Evolutionary conservation across 148 eudicot species (phyloP).

Genomic region (Amaranthus palmeri): DNA sequence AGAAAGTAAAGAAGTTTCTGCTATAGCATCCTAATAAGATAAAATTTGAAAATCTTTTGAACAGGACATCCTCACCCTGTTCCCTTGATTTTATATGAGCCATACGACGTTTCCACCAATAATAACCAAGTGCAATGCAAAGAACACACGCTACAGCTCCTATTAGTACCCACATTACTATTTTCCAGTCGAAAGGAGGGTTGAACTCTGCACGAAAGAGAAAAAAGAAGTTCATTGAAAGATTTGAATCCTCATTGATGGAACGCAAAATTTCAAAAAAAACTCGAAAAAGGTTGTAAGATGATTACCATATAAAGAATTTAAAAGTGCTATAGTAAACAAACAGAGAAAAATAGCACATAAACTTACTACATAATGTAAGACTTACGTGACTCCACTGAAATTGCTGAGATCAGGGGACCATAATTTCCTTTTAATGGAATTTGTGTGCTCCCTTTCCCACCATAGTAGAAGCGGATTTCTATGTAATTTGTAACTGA

Average conservation of each 20-base stretch:
- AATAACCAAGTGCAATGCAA: slow-evolving; percentile 15
- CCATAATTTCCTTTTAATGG: slow-evolving; percentile 51
- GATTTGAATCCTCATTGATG: no score
- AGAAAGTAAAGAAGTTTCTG: no score
- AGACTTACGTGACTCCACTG: slow-evolving; percentile 41
- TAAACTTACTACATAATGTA: no score
- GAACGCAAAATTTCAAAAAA: no score
- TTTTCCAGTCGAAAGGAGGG: slow-evolving; percentile 24
- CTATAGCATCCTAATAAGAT: not conserved
- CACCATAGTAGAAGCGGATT: slow-evolving; percentile 48
- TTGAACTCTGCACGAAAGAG: slow-evolving; percentile 22
- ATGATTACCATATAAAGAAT: not conserved
- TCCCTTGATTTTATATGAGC: slow-evolving; percentile 30
- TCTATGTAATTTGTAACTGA: slow-evolving; percentile 37
- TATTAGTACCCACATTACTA: slow-evolving; percentile 21
- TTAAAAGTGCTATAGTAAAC: no score
- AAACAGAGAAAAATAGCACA: no score
- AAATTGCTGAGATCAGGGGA: slow-evolving; percentile 57
- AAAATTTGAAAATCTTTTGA: not conserved
- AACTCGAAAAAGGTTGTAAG: not conserved
- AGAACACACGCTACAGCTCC: slow-evolving; percentile 23
- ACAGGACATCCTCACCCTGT: slow-evolving; percentile 27
- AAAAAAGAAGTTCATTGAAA: not conserved
- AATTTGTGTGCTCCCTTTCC: slow-evolving; percentile 48
- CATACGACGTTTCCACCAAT: slow-evolving; percentile 32